Base-by-base conservation (phyloP, 2,329 filamentous ascomycete genomes). In the Bimuria novae-zelandiae region DNA sequence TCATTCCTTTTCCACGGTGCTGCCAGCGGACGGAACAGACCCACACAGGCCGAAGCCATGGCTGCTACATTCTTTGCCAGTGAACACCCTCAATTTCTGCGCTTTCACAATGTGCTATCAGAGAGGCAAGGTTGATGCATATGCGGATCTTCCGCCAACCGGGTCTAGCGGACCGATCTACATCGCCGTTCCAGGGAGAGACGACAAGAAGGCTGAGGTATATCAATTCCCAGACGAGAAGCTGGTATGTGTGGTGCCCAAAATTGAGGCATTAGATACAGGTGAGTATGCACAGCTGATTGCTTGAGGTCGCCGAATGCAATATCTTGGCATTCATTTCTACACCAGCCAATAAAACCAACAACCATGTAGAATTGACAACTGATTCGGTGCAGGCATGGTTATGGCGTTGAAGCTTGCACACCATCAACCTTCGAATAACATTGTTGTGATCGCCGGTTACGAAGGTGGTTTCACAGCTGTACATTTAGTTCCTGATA, bases 71-170 rank as follows among this genome's bases (percentile, higher is more conserved):
- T 83, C 89, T 3, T 77, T 99, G 4, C 81, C 89, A 4, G 91
- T 97, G 37, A 97, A 97, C 68, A 91, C 93, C 1, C 84, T 97
- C 77, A 99, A 97, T 69, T 99, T 97, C 71, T 99, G 94, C 70
- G 83, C 89, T 1, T 96, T 96, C 71, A 82, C 88, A 2, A 80
- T 82, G 56, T 87, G 87, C 52, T 46, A 60, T 44, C 52, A 48
- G n/a, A 68, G 25, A 48, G 12, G 47, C 60, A 23, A 56, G 41
- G n/a, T 30, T 12, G 17, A 44, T 39, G 22, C 21, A 3, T 23
- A 41, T 11, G 17, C 12, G 33, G 23, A 11, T 29, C 17, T 19
- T 21, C 25, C 41, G n/a, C 30, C 27, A 36, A 36, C 48, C 29
- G 45, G 54, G 16, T 49, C 55, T 10, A 48, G 59, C 48, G 62